phyloP scores from a whole-genome alignment of 1,284 basidiomycete species.

The Tylopilus sp. region DNA sequence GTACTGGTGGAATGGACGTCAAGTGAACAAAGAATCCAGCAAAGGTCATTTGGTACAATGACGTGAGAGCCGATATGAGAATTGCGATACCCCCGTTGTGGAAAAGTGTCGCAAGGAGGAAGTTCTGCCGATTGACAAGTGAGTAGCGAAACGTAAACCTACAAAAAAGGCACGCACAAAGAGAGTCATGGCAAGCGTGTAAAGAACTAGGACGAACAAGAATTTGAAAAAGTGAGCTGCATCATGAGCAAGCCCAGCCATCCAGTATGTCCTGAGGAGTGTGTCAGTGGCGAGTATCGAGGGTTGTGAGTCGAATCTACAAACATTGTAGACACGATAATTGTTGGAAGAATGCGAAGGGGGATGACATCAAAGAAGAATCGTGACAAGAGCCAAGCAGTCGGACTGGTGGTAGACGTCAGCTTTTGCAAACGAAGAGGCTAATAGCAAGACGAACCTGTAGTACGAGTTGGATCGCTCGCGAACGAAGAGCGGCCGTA shows the following conservation, averaged over 20 bases:
- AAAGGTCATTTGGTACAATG: slow-evolving; percentile 84
- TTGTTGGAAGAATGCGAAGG: slow-evolving; percentile 81
- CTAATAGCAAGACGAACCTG: slow-evolving; percentile 53
- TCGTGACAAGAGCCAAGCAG: slow-evolving; percentile 85
- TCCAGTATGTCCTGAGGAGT: slow-evolving; percentile 77
- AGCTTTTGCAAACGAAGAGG: slow-evolving; percentile 10
- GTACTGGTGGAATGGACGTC: slow-evolving; percentile 76
- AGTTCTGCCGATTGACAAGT: slow-evolving; percentile 65
- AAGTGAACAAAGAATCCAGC: slow-evolving; percentile 89
- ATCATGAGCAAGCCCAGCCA: slow-evolving; percentile 81
- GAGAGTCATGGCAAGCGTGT: slow-evolving; percentile 81
- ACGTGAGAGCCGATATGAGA: slow-evolving; percentile 76
- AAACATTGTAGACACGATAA: slow-evolving; percentile 80
- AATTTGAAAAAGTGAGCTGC: slow-evolving; percentile 83
- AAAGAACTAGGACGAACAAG: slow-evolving; percentile 77
- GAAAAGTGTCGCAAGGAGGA: slow-evolving; percentile 82
- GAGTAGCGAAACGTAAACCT: slow-evolving; percentile 1
- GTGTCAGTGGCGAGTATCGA: too few relatives aligned
- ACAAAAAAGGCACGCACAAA: slow-evolving; percentile 61
- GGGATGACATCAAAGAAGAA: slow-evolving; percentile 87
- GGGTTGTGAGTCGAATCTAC: slow-evolving; percentile 42
- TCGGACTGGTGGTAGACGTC: slow-evolving; percentile 58
- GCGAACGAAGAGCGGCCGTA: slow-evolving; percentile 82
- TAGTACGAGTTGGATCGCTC: slow-evolving; percentile 85
- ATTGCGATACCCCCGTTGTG: slow-evolving; percentile 87